These are phyloP conservation scores for Epithele typhae DNA, from an alignment of 768 basidiomycete species.

Conservation along the genomic window DNA sequence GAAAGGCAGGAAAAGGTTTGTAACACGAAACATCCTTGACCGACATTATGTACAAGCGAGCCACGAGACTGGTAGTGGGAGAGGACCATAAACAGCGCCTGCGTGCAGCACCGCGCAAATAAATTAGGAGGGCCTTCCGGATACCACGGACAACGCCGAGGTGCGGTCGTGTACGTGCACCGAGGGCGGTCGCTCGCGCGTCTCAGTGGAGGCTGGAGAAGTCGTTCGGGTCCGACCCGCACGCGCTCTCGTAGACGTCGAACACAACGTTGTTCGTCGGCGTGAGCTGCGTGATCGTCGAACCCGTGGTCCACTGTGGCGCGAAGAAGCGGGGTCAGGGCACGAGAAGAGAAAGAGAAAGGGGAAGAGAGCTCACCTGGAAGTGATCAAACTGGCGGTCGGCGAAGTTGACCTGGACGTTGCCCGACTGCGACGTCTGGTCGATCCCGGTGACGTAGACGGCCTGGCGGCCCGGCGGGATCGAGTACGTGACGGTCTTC, in stretches of 20 bases:
- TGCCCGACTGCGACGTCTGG: constrained; percentile 2
- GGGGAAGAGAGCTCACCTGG: neutral
- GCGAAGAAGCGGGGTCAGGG: neutral
- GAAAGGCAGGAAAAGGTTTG: too few relatives aligned
- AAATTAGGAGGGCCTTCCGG: too few relatives aligned
- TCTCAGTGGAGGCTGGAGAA: too few relatives aligned
- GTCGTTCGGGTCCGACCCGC: neutral
- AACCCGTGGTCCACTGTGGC: neutral
- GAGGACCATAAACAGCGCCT: too few relatives aligned
- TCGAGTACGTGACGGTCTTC: neutral
- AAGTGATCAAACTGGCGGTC: constrained; percentile 5
- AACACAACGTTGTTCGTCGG: neutral
- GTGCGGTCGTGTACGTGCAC: too few relatives aligned
- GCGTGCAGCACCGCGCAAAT: too few relatives aligned
- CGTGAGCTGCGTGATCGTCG: neutral
- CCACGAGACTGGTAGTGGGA: too few relatives aligned
- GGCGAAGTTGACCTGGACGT: constrained; percentile 9
- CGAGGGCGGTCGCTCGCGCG: too few relatives aligned
- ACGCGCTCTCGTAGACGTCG: neutral
- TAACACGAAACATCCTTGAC: too few relatives aligned
- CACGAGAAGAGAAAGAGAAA: neutral
- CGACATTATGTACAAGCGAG: too few relatives aligned
- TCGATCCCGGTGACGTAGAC: constrained; percentile 4
- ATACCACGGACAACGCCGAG: too few relatives aligned
- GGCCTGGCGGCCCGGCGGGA: constrained; percentile 7